A percentile compares a stretch with the other conserved stretches of the same genome.
These are phyloP conservation scores for Huntiella decipiens DNA, from an alignment of 2,329 filamentous ascomycete species.

Conservation along the genomic window DNA sequence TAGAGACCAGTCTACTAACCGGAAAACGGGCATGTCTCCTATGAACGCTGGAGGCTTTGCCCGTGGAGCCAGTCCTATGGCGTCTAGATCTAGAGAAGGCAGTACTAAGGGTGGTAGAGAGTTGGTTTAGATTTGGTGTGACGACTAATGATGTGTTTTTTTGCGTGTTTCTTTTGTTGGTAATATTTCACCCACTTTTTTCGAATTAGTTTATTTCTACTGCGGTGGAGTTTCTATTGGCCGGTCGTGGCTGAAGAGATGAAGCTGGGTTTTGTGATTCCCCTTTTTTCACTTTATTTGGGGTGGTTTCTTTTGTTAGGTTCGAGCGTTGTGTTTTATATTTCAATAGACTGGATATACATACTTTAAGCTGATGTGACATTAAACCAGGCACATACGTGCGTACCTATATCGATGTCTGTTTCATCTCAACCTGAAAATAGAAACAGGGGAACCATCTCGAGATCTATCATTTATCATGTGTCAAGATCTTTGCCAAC, in stretches of 20 bases:
- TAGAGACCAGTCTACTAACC: neutral
- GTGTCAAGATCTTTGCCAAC: too few relatives aligned
- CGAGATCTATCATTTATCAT: too few relatives aligned
- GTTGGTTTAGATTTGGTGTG: neutral
- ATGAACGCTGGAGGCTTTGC: neutral
- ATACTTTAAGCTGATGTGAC: conserved; percentile 22
- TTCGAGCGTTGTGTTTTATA: neutral
- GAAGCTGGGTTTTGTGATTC: conserved; percentile 5
- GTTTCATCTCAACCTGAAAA: too few relatives aligned
- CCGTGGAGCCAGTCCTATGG: neutral
- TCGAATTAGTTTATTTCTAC: neutral
- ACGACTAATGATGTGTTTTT: conserved; percentile 3
- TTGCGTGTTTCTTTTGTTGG: neutral
- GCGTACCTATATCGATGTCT: too few relatives aligned
- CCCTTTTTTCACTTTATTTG: neutral
- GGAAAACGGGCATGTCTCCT: neutral
- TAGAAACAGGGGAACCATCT: too few relatives aligned
- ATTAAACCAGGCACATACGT: conserved; percentile 5
- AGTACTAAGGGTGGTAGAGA: too few relatives aligned
- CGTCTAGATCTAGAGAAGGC: neutral
- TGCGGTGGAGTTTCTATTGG: neutral
- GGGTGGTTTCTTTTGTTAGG: neutral
- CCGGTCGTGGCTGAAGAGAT: neutral
- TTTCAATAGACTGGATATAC: neutral
- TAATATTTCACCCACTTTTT: conserved; percentile 1